These are phyloP conservation scores for Syzygium jambos DNA, from an alignment of 345 rosid species.

Conservation along the genomic window DNA sequence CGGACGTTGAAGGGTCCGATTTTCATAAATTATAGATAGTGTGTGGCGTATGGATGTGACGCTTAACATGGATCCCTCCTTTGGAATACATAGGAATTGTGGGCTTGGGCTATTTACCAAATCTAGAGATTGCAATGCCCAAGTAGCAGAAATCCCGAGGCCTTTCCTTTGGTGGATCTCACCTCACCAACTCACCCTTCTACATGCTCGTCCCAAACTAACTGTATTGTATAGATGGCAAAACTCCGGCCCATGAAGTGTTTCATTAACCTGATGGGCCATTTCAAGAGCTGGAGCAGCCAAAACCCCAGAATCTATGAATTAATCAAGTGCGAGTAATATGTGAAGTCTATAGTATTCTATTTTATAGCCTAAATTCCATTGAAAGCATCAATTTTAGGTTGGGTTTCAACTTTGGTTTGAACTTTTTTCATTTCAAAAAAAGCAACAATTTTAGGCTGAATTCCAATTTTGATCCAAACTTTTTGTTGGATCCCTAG, in stretches of 20 bases:
- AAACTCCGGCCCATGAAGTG: not conserved
- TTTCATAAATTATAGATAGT: not conserved
- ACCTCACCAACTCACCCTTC: not conserved
- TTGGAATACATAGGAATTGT: not conserved
- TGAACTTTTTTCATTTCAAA: not conserved
- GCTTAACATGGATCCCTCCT: not conserved
- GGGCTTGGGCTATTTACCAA: not conserved
- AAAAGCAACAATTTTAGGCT: not conserved
- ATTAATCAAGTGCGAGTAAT: not conserved
- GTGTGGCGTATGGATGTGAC: too few species aligned
- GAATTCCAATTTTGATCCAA: not conserved
- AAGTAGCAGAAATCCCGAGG: not conserved
- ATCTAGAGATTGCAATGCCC: not conserved
- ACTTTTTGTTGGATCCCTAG: not conserved
- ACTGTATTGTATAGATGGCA: not conserved
- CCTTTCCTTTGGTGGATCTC: not conserved
- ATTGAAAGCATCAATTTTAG: not conserved
- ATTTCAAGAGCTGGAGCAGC: not conserved
- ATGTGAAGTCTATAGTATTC: not conserved
- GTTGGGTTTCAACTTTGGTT: not conserved
- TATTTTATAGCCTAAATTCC: not conserved
- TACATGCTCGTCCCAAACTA: not conserved
- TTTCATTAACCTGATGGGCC: not conserved
- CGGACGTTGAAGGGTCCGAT: not conserved
- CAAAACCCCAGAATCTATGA: not conserved